Evolutionary conservation across 768 basidiomycete genomes (phyloP).

Genomic region (Xerocomellus chrysenteron): DNA sequence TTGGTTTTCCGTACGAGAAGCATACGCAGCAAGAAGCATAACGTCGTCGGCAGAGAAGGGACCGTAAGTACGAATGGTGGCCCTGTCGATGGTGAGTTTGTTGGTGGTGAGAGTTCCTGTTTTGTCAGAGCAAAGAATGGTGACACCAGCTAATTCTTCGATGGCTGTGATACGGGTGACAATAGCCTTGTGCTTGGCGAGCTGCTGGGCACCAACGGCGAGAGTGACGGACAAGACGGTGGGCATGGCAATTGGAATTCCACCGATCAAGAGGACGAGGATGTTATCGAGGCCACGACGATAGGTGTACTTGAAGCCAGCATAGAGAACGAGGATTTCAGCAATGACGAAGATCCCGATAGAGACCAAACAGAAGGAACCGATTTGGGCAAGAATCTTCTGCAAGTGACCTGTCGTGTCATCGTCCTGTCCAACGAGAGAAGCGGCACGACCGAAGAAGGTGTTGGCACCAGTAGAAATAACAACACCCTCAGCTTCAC

Average conservation of each 20-base stretch:
- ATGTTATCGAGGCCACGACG: slow-evolving; percentile 96
- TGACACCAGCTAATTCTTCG: slow-evolving; percentile 97
- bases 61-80: slow-evolving; percentile 89
- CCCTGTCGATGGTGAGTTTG: slow-evolving; percentile 96
- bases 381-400: slow-evolving; percentile 97
- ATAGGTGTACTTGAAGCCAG: slow-evolving; percentile 87
- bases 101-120: slow-evolving; percentile 98
- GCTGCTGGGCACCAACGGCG: slow-evolving; percentile 97
- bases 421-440: slow-evolving; percentile 95
- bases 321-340: slow-evolving; percentile 92
- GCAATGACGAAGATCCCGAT: slow-evolving; percentile 96
- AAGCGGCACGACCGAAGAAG: slow-evolving; percentile 98
- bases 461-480: slow-evolving; percentile 98
- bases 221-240: slow-evolving; percentile 98
- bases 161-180: slow-evolving; percentile 99
- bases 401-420: slow-evolving; percentile 98
- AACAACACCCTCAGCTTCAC: slow-evolving; percentile 97
- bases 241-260: slow-evolving; percentile 99
- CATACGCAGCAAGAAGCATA: slow-evolving; percentile 91
- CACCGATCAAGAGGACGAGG: slow-evolving; percentile 97
- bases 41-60: slow-evolving; percentile 87
- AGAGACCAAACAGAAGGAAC: slow-evolving; percentile 93
- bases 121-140: slow-evolving; percentile 98
- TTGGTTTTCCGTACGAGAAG: slow-evolving; percentile 98
- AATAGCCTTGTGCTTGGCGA: slow-evolving; percentile 99